Conservation (phyloP, 106 monocot species). For the Allium fistulosum region DNA sequence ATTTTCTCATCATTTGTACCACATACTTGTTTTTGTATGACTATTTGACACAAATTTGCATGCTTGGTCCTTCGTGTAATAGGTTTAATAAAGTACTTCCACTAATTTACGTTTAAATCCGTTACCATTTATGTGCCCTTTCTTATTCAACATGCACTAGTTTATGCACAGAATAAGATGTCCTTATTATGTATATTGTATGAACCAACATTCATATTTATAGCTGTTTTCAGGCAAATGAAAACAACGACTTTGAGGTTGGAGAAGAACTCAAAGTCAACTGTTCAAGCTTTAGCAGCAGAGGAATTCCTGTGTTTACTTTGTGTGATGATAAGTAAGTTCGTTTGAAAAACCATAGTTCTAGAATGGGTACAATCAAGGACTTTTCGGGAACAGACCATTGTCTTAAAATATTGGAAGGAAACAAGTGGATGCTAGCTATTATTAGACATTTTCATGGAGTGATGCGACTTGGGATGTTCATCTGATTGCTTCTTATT, state of each 20-base stretch:
- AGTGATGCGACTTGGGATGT: too few relatives aligned
- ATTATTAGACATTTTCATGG: too few relatives aligned
- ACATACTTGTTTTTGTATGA: background rate
- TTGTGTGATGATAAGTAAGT: conserved; percentile 17
- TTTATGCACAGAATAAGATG: too few relatives aligned
- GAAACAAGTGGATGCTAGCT: too few relatives aligned
- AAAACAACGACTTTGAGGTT: conserved; percentile 31
- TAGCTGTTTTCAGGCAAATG: conserved; percentile 25
- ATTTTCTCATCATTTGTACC: conserved; percentile 1
- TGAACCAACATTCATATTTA: background rate
- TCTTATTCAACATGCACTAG: too few relatives aligned
- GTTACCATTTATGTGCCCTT: too few relatives aligned
- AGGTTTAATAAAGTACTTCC: background rate
- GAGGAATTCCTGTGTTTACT: conserved; percentile 49
- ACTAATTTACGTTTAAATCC: background rate
- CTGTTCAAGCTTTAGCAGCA: conserved; percentile 33
- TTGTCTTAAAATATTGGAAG: too few relatives aligned
- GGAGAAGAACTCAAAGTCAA: conserved; percentile 35
- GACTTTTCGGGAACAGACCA: background rate
- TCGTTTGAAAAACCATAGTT: too few relatives aligned
- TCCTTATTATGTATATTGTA: too few relatives aligned
- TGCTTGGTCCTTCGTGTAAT: background rate
- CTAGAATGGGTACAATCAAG: background rate
- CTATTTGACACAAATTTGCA: background rate
- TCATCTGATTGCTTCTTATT: too few relatives aligned